Evolutionary conservation across 2,329 filamentous ascomycete species (phyloP).

Genomic region (Sporothrix pallida): DNA sequence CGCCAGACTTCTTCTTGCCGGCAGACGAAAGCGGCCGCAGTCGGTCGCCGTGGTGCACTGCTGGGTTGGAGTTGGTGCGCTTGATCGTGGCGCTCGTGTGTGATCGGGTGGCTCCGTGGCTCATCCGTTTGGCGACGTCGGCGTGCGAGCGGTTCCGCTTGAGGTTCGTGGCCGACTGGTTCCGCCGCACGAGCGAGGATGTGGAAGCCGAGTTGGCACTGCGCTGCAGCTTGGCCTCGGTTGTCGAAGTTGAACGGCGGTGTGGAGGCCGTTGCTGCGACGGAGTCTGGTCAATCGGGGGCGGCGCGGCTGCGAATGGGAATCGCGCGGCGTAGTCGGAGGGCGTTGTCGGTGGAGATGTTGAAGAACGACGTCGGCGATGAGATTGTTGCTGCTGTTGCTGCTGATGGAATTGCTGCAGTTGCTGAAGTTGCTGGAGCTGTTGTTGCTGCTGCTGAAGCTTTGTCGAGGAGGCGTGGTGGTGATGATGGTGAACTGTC

Average conservation of each 20-base stretch:
- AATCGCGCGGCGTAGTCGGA: conserved; percentile 44
- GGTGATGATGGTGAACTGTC: conserved; percentile 28
- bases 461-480: conserved; percentile 31
- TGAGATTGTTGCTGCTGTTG: conserved; percentile 35
- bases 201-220: conserved; percentile 52
- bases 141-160: conserved; percentile 67
- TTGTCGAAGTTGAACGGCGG: conserved; percentile 55
- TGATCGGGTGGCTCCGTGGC: conserved; percentile 46
- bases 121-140: conserved; percentile 59
- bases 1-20: conserved; percentile 36
- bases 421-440: conserved; percentile 30
- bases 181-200: conserved; percentile 60
- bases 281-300: conserved; percentile 19
- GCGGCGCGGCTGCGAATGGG: conserved; percentile 34
- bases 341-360: conserved; percentile 48
- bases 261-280: conserved; percentile 47
- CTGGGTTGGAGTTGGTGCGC: conserved; percentile 58
- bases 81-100: conserved; percentile 52
- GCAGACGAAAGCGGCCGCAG: conserved; percentile 37
- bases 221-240: conserved; percentile 54
- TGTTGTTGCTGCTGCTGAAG: conserved; percentile 35
- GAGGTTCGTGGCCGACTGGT: conserved; percentile 59
- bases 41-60: conserved; percentile 48
- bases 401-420: conserved; percentile 36
- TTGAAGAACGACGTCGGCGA: conserved; percentile 53